Evolutionary conservation across 345 rosid genomes (phyloP).

Genomic region (Durio zibethinus): DNA sequence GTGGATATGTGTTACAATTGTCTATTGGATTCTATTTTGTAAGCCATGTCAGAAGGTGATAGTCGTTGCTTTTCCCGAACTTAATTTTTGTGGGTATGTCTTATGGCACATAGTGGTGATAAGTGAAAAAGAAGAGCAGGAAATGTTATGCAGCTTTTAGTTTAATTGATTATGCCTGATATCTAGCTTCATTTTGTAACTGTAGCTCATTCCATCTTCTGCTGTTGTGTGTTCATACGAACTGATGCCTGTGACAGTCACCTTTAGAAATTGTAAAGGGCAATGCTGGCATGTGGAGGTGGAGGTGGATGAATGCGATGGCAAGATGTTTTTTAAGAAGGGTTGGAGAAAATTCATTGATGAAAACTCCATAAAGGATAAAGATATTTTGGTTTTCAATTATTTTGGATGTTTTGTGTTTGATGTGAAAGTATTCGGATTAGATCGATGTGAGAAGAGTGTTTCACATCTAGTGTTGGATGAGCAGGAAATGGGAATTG

Average conservation of each 20-base stretch:
- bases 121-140: too few relatives aligned
- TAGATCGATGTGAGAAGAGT: neutral
- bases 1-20: too few relatives aligned
- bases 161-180: too few relatives aligned
- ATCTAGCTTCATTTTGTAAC: too few relatives aligned
- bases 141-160: too few relatives aligned
- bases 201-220: too few relatives aligned
- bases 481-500: neutral
- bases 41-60: too few relatives aligned
- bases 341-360: neutral
- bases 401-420: neutral
- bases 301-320: neutral
- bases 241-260: neutral
- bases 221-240: neutral
- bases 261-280: neutral
- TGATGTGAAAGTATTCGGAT: neutral
- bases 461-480: too few relatives aligned
- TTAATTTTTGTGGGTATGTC: too few relatives aligned
- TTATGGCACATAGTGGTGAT: too few relatives aligned
- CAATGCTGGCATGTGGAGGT: neutral
- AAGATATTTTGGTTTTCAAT: neutral
- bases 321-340: neutral
- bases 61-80: too few relatives aligned
- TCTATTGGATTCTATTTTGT: too few relatives aligned
- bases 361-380: neutral